Percentiles rank a stretch among this genome's conserved stretches.
These are phyloP conservation scores for Trametes hirsuta DNA, from an alignment of 1,284 basidiomycete genomes.

Conservation along the genomic window DNA sequence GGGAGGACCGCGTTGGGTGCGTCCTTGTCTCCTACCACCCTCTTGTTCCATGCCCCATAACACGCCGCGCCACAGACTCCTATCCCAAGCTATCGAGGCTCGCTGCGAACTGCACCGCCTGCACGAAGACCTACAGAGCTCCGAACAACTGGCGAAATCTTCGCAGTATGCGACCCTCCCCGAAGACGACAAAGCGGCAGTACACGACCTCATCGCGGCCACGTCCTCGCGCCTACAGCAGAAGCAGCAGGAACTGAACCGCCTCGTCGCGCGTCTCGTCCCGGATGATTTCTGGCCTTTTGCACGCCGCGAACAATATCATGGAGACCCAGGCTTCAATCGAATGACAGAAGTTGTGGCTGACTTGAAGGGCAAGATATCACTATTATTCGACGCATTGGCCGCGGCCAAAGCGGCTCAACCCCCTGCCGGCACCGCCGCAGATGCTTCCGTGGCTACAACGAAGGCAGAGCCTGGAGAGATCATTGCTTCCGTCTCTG, in stretches of 20 bases:
- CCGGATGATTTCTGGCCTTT: slow-evolving; percentile 46
- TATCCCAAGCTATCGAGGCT: slow-evolving; percentile 32
- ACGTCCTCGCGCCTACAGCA: slow-evolving; percentile 30
- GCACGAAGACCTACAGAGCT: slow-evolving; percentile 28
- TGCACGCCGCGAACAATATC: slow-evolving; percentile 17
- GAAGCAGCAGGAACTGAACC: slow-evolving; percentile 35
- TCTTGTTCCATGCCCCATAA: not conserved
- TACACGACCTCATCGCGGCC: slow-evolving; percentile 30
- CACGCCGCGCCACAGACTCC: slow-evolving; percentile 19
- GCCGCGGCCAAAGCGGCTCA: slow-evolving; percentile 6
- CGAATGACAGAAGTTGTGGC: slow-evolving; percentile 33
- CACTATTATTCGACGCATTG: slow-evolving; percentile 23
- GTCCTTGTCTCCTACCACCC: slow-evolving; percentile 9
- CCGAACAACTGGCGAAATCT: slow-evolving; percentile 27
- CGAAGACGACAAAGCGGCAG: slow-evolving; percentile 21
- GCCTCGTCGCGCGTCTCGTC: slow-evolving; percentile 32
- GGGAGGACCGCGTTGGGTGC: slow-evolving; percentile 37
- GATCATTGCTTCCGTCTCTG: not conserved
- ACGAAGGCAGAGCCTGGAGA: slow-evolving; percentile 4
- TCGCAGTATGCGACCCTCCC: slow-evolving; percentile 21
- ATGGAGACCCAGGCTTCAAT: slow-evolving; percentile 23
- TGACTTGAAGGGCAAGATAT: slow-evolving; percentile 31
- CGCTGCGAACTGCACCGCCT: slow-evolving; percentile 29
- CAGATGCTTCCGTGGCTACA: not conserved
- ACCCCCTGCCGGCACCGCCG: not conserved